phyloP scores from a whole-genome alignment of 495 filamentous ascomycete genomes.

The Penicillium samsonianum region DNA sequence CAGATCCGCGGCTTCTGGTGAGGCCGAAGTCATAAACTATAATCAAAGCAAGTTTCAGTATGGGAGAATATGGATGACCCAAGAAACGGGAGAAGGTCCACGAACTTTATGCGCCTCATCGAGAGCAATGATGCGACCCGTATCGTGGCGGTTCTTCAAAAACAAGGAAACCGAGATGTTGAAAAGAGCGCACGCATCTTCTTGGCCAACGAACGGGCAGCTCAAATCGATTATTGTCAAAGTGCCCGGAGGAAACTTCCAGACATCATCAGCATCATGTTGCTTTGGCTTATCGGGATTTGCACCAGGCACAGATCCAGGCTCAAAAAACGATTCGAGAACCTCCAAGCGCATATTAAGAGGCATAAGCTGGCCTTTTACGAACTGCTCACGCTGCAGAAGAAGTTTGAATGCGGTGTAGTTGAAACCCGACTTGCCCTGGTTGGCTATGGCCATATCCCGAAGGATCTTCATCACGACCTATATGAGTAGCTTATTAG shows the following conservation, averaged over 20 bases:
- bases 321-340: constrained; percentile 47
- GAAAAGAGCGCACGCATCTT: constrained; percentile 68
- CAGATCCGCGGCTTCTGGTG: constrained; percentile 47
- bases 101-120: constrained; percentile 62
- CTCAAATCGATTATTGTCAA: constrained; percentile 76
- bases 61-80: too few species aligned
- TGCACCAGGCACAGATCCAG: constrained; percentile 18
- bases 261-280: neutral
- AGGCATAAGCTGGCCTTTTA: constrained; percentile 21
- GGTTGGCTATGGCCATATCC: constrained; percentile 54
- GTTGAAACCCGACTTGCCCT: constrained; percentile 47
- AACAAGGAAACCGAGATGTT: constrained; percentile 66
- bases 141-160: constrained; percentile 47
- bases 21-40: constrained; percentile 50
- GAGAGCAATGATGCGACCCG: constrained; percentile 55
- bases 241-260: constrained; percentile 44
- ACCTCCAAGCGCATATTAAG: constrained; percentile 43
- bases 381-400: constrained; percentile 25
- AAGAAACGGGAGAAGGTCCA: neutral
- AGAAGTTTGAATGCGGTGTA: constrained; percentile 50
- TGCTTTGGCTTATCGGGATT: neutral
- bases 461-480: constrained; percentile 50
- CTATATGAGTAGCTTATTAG: constrained; percentile 7
- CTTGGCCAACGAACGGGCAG: constrained; percentile 67
- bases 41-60: neutral